Evolutionary conservation across 768 basidiomycete species (phyloP).

Genomic region (Boletellus sp.): DNA sequence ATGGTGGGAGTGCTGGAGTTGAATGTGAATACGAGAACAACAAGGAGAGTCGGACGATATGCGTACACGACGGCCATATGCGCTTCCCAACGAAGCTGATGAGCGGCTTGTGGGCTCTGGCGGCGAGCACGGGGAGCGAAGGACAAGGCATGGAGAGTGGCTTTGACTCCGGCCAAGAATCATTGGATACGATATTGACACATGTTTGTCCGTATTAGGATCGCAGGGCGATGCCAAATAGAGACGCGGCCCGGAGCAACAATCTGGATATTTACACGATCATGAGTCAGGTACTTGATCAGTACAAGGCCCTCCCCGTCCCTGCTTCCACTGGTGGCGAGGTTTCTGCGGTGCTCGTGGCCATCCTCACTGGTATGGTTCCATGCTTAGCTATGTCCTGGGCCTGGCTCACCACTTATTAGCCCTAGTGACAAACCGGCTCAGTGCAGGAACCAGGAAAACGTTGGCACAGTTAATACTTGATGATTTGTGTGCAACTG

Average conservation of each 20-base stretch:
- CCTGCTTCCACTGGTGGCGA: conserved; percentile 7
- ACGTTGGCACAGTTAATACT: conserved; percentile 57
- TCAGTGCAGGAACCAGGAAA: conserved; percentile 44
- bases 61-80: conserved; percentile 44
- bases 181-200: conserved; percentile 1
- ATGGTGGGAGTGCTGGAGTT: conserved; percentile 37
- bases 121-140: conserved; percentile 35
- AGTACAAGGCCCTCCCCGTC: conserved; percentile 17
- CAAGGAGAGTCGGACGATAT: background rate
- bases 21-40: background rate
- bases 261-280: conserved; percentile 1
- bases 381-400: conserved; percentile 4
- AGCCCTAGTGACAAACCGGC: conserved; percentile 16
- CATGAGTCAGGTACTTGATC: conserved; percentile 16
- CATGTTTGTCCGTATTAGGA: conserved; percentile 22
- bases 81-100: conserved; percentile 65
- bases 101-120: conserved; percentile 52
- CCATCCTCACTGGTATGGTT: conserved; percentile 16
- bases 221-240: conserved; percentile 17
- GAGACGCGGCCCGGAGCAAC: conserved; percentile 8
- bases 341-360: conserved; percentile 4
- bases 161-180: conserved; percentile 3
- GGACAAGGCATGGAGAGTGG: conserved; percentile 30
- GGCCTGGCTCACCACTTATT: conserved; percentile 4
- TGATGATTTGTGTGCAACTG: conserved; percentile 48